Conservation (phyloP, 1,139 yeast species). For the Saccharomyces hybrid region DNA sequence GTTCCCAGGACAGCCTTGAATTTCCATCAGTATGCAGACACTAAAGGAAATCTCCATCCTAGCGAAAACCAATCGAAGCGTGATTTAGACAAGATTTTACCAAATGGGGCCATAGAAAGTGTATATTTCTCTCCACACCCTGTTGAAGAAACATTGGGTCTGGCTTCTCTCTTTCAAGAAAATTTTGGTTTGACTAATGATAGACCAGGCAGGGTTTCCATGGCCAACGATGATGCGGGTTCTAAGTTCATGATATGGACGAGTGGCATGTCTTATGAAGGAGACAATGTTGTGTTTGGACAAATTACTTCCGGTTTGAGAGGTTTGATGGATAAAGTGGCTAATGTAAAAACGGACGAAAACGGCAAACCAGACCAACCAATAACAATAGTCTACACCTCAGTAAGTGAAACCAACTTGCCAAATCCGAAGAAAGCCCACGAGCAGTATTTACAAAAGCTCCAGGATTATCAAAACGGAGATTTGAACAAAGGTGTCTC, state of each 20-base stretch:
- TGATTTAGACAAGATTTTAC: background rate
- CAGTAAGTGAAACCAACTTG: slow-evolving; percentile 18
- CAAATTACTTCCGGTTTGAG: slow-evolving; percentile 64
- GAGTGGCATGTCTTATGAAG: slow-evolving; percentile 32
- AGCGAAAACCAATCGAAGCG: slow-evolving; percentile 26
- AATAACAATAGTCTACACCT: slow-evolving; percentile 36
- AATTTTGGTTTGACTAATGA: slow-evolving; percentile 57
- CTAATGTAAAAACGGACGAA: slow-evolving; percentile 40
- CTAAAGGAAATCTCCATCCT: slow-evolving; percentile 44
- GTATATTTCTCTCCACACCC: slow-evolving; percentile 63
- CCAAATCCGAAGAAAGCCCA: slow-evolving; percentile 16
- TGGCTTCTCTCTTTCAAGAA: slow-evolving; percentile 41
- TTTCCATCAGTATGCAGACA: slow-evolving; percentile 54
- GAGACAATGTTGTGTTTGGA: slow-evolving; percentile 67
- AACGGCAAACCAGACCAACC: slow-evolving; percentile 38
- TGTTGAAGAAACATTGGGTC: background rate
- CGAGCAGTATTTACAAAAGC: slow-evolving; percentile 16
- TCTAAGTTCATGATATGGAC: slow-evolving; percentile 55
- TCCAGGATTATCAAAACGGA: slow-evolving; percentile 19
- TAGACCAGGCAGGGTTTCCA: slow-evolving; percentile 62
- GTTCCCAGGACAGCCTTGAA: slow-evolving; percentile 66
- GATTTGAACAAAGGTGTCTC: slow-evolving; percentile 21
- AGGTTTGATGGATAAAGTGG: slow-evolving; percentile 43
- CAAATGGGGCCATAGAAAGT: slow-evolving; percentile 47
- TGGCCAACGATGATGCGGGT: slow-evolving; percentile 69